phyloP scores from a whole-genome alignment of 805 yeast species.

The Candida mattraensis region DNA sequence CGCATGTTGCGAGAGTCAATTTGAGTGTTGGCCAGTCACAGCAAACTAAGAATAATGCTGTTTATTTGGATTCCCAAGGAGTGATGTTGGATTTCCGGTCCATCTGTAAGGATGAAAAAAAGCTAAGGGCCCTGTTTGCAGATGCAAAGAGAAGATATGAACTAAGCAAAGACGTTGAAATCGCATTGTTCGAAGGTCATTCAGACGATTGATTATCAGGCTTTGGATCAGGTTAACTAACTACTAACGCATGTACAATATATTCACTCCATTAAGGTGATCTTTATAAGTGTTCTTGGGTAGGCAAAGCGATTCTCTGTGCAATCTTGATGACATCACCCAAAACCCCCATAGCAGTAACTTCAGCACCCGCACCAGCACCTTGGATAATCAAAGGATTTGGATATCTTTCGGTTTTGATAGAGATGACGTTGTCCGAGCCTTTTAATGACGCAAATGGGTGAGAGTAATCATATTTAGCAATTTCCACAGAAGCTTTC shows the following conservation, averaged over 20 bases:
- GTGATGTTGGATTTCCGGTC: conserved; percentile 70
- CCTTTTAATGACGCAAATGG: conserved; percentile 97
- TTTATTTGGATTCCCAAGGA: conserved; percentile 63
- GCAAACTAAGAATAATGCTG: conserved; percentile 25
- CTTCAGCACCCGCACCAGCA: conserved; percentile 86
- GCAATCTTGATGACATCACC: conserved; percentile 93
- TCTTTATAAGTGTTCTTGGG: conserved; percentile 10
- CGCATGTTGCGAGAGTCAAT: conserved; percentile 73
- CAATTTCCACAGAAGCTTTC: conserved; percentile 81
- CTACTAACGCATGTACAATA: conserved; percentile 1
- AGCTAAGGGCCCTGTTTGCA: conserved; percentile 51
- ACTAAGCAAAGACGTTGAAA: conserved; percentile 33
- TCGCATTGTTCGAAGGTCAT: conserved; percentile 22
- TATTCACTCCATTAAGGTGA: conserved; percentile 15
- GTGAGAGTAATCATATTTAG: conserved; percentile 82
- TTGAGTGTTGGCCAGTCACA: conserved; percentile 37
- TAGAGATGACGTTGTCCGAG: conserved; percentile 91
- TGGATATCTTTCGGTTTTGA: conserved; percentile 86
- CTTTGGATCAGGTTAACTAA: background rate
- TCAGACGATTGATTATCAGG: background rate
- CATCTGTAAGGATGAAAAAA: conserved; percentile 53
- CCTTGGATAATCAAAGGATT: conserved; percentile 96
- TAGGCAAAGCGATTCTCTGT: conserved; percentile 61
- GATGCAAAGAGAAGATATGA: conserved; percentile 56
- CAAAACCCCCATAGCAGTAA: conserved; percentile 78